Base-by-base conservation (phyloP, 1,284 basidiomycete genomes). In the Cryptococcus sp. region DNA sequence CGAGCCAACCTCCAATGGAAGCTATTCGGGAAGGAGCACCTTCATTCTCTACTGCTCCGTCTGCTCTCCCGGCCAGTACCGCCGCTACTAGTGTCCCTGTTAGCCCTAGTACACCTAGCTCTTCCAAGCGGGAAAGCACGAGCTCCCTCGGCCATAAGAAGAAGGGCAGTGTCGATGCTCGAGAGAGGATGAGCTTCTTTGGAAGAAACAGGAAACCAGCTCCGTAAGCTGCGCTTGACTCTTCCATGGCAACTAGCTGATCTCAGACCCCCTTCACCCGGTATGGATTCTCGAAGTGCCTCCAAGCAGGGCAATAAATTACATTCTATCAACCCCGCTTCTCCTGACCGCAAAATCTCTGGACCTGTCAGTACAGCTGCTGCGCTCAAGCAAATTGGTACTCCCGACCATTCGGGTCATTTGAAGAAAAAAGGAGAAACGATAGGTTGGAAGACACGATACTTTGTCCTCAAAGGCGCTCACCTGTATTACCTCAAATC, bases 381-480 rank as follows among this genome's bases (percentile, higher is more conserved):
- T 13, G 86, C 93, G 36, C 72, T 94, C 45, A 84, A 88, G 56
- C 88, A 92, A 75, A 92, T 97, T 58, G 91, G 92, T 14, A 82
- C 81, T 39, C 84, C 90, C 14, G 92, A 97, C 75, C 84, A 88
- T 70, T 78, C 81, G 22, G 92, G 96, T 9, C 98, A 91, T 87
- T 87, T 99, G 84, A 82, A 88, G 71, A 99, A 98, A 81, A 90
- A 86, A 76, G 89, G 91, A 18, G 94, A 97, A 50, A 80, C 86
- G 54, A 98, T 97, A 76, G 91, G 90, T 66, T 98, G 94, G 96
- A 98, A 97, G 77, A 72, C 82, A 62, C 80, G 94, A 45, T 98
- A 89, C 77, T 89, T 96, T 62, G 84, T 96, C n/a, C 82, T 98
- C 67, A 96, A 97, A 75, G 94, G 91, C 0, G 81, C 85, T 1